Evolutionary conservation across 2,329 filamentous ascomycete species (phyloP).

Genomic region (Pseudocercospora eumusae): DNA sequence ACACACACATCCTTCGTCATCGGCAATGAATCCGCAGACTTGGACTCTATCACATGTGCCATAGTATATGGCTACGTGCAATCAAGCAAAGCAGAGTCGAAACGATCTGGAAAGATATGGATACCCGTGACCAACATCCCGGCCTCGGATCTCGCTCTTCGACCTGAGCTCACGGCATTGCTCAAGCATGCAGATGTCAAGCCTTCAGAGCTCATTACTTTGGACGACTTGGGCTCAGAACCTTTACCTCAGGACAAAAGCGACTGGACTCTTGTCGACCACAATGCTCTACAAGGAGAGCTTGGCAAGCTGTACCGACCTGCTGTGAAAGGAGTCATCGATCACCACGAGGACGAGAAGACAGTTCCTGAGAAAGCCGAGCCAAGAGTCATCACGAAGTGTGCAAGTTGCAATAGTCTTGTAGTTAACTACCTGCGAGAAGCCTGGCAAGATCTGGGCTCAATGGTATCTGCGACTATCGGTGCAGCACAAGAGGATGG

Average conservation of each 20-base stretch:
- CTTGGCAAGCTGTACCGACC: slow-evolving; percentile 56
- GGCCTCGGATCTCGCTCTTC: slow-evolving; percentile 66
- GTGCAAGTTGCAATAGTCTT: slow-evolving; percentile 73
- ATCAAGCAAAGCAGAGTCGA: slow-evolving; percentile 55
- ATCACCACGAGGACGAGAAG: slow-evolving; percentile 76
- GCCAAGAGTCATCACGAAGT: slow-evolving; percentile 64
- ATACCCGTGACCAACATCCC: slow-evolving; percentile 74
- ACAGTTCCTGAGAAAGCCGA: slow-evolving; percentile 52
- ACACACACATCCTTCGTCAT: slow-evolving; percentile 53
- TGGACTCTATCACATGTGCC: slow-evolving; percentile 77
- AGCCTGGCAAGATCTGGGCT: slow-evolving; percentile 58
- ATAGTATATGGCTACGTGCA: slow-evolving; percentile 74
- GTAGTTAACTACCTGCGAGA: slow-evolving; percentile 61
- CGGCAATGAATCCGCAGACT: slow-evolving; percentile 65
- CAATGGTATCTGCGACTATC: slow-evolving; percentile 42
- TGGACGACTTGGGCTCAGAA: slow-evolving; percentile 55
- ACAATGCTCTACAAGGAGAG: slow-evolving; percentile 69
- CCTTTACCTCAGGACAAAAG: slow-evolving; percentile 58
- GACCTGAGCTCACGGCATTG: slow-evolving; percentile 70
- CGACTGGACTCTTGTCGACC: slow-evolving; percentile 74
- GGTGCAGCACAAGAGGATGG: slow-evolving; percentile 45
- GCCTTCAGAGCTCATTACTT: slow-evolving; percentile 64
- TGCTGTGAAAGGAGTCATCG: slow-evolving; percentile 66
- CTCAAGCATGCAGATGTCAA: slow-evolving; percentile 62
- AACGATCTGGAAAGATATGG: slow-evolving; percentile 56